These are phyloP conservation scores for Microdochium nivale DNA, from an alignment of 2,329 filamentous ascomycete genomes.

Conservation along the genomic window DNA sequence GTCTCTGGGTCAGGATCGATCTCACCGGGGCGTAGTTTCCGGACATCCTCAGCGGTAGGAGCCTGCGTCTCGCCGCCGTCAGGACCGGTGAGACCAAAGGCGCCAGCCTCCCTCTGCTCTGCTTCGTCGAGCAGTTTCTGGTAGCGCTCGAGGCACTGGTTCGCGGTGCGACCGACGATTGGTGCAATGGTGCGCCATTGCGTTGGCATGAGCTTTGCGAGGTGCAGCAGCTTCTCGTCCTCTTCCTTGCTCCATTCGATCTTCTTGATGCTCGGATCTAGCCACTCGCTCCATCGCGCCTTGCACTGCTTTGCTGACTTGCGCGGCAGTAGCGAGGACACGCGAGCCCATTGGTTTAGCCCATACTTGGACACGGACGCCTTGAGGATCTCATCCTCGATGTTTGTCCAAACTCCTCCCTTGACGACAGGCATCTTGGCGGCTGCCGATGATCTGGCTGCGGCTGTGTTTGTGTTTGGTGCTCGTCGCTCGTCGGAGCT, in stretches of 20 bases:
- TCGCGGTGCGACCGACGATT: conserved; percentile 91
- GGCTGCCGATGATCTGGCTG: too few relatives aligned
- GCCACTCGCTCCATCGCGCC: conserved; percentile 95
- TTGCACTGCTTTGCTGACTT: conserved; percentile 99
- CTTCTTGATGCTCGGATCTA: conserved; percentile 96
- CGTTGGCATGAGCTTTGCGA: conserved; percentile 97
- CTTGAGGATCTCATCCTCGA: conserved; percentile 94
- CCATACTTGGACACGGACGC: conserved; percentile 92
- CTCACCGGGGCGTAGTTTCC: conserved; percentile 82
- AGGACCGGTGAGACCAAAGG: conserved; percentile 75
- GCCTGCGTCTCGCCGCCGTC: conserved; percentile 80
- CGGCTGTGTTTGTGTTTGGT: background rate
- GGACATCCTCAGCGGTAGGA: conserved; percentile 86
- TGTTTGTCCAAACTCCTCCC: conserved; percentile 68
- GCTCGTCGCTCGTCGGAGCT: background rate
- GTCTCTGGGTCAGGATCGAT: conserved; percentile 96
- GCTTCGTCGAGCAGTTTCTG: conserved; percentile 95
- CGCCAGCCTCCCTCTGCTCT: conserved; percentile 75
- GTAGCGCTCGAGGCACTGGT: conserved; percentile 94
- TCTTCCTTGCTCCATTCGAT: conserved; percentile 99
- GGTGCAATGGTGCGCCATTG: conserved; percentile 99
- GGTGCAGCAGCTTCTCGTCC: conserved; percentile 91
- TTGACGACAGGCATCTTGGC: conserved; percentile 62
- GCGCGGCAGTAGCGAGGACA: conserved; percentile 90
- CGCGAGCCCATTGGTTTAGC: conserved; percentile 95